Evolutionary conservation across 225 moss, liverwort and hornwort species (phyloP).

Genomic region (Pleurozium schreberi): DNA sequence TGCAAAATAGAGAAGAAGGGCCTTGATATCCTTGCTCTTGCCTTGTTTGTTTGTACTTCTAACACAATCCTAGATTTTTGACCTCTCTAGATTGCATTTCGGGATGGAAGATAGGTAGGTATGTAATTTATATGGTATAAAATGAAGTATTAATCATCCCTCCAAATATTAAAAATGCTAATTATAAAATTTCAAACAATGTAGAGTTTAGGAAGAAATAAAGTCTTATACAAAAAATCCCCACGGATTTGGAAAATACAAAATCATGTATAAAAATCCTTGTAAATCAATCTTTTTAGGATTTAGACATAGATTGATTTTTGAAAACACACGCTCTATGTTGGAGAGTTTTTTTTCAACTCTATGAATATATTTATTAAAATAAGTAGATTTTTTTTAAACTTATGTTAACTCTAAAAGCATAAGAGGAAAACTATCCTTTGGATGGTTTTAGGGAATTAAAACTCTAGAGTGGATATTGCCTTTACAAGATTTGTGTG

Average conservation of each 20-base stretch:
- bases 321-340: accelerated
- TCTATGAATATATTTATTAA: too few relatives aligned
- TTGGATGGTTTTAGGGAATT: neutral
- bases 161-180: neutral
- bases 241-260: too few relatives aligned
- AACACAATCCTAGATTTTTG: accelerated
- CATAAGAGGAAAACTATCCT: accelerated
- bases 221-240: accelerated
- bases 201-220: accelerated
- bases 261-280: neutral
- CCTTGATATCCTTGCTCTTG: accelerated
- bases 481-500: accelerated
- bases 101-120: neutral
- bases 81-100: accelerated
- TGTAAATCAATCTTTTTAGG: neutral
- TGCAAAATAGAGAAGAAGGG: accelerated
- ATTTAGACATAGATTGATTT: neutral
- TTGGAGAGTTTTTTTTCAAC: neutral
- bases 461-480: neutral
- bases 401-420: accelerated
- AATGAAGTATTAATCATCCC: neutral
- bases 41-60: neutral
- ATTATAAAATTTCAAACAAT: accelerated
- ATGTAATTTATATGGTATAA: neutral
- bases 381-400: accelerated